Evolutionary conservation across 1,284 basidiomycete species (phyloP).

Genomic region (Apiotrichum gamsii): DNA sequence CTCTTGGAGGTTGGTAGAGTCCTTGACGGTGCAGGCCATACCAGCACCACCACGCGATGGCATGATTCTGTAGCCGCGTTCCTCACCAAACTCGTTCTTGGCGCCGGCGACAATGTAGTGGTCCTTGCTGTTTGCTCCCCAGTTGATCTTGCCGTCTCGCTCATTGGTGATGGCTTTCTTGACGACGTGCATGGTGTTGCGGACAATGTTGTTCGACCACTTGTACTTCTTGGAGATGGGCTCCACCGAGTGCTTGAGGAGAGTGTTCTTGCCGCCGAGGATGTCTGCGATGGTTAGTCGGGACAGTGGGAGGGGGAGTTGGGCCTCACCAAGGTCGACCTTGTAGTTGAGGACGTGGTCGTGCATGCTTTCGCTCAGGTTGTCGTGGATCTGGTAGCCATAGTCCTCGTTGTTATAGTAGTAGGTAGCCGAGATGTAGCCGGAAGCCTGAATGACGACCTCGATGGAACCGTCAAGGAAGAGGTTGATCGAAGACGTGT

Average conservation of each 20-base stretch:
- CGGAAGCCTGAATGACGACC: constrained; percentile 36
- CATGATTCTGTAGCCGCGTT: constrained; percentile 41
- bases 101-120: constrained; percentile 55
- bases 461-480: constrained; percentile 38
- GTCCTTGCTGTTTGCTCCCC: constrained; percentile 46
- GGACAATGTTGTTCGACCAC: constrained; percentile 26
- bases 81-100: constrained; percentile 47
- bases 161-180: constrained; percentile 46
- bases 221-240: constrained; percentile 27
- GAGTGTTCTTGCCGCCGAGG: constrained; percentile 31
- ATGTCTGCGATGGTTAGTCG: too few relatives aligned
- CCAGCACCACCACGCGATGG: constrained; percentile 9
- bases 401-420: constrained; percentile 36
- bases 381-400: constrained; percentile 38
- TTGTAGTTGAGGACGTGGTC: constrained; percentile 35
- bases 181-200: constrained; percentile 7
- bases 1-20: constrained; percentile 36
- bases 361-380: constrained; percentile 37
- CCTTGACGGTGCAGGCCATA: constrained; percentile 28
- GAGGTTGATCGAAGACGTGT: constrained; percentile 36
- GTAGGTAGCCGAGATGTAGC: constrained; percentile 39
- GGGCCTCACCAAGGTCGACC: constrained; percentile 23
- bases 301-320: too few relatives aligned
- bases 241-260: constrained; percentile 33
- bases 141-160: constrained; percentile 46